A percentile compares a stretch with the other conserved stretches of the same genome.
Evolutionary conservation across 352 stramenopile genomes (phyloP).

Genomic region (Phytophthora brassicae): DNA sequence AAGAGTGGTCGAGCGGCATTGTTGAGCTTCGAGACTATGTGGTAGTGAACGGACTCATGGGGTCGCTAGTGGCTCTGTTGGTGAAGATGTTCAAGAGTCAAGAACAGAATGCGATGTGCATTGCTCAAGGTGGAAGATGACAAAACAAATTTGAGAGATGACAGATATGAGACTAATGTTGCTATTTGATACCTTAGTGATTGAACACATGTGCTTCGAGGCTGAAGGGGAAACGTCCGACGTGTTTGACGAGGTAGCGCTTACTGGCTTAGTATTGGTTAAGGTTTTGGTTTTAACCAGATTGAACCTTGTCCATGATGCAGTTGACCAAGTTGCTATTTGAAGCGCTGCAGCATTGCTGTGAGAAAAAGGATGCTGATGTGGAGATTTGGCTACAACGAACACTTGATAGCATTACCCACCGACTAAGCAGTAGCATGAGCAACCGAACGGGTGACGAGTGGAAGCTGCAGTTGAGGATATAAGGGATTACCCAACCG

Average conservation of each 20-base stretch:
- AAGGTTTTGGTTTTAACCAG: not conserved
- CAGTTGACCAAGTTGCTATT: conserved; percentile 22
- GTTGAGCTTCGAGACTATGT: conserved; percentile 27
- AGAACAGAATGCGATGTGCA: conserved; percentile 12
- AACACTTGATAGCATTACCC: conserved; percentile 22
- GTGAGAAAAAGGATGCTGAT: conserved; percentile 11
- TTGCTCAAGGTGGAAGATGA: conserved; percentile 27
- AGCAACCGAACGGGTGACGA: conserved; percentile 11
- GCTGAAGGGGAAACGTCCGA: conserved; percentile 16
- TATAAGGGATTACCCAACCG: too few relatives aligned
- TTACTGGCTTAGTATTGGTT: not conserved
- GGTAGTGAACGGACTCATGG: conserved; percentile 7
- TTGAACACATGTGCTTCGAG: conserved; percentile 34
- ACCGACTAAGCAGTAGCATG: conserved; percentile 25
- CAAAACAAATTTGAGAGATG: not conserved
- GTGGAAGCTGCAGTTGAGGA: too few relatives aligned
- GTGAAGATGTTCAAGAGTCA: conserved; percentile 18
- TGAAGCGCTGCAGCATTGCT: conserved; percentile 18
- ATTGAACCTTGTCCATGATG: not conserved
- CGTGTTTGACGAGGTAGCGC: conserved; percentile 30
- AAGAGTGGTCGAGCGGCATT: conserved; percentile 18
- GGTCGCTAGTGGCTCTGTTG: conserved; percentile 17
- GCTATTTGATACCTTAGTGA: conserved; percentile 15
- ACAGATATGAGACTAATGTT: not conserved
- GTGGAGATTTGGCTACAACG: conserved; percentile 23